Evolutionary conservation across 2,329 filamentous ascomycete species (phyloP).

Genomic region (Bipolaris oryzae): DNA sequence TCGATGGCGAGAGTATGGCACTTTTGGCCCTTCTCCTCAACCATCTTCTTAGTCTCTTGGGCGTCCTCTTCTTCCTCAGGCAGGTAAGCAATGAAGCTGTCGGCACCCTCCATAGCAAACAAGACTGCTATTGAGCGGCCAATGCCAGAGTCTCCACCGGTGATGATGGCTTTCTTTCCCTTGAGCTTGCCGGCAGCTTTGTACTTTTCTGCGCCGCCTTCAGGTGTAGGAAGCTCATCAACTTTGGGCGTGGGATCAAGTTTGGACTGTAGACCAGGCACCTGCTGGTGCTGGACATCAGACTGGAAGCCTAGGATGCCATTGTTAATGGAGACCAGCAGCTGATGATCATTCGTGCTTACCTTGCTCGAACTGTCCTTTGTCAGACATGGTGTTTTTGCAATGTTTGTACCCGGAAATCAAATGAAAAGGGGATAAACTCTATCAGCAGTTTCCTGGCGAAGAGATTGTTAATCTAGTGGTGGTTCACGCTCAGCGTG

Average conservation of each 20-base stretch:
- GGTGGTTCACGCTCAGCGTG: slow-evolving; percentile 1
- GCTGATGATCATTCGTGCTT: neutral
- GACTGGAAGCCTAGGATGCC: slow-evolving; percentile 54
- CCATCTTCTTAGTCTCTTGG: slow-evolving; percentile 71
- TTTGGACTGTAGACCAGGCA: slow-evolving; percentile 60
- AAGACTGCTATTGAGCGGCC: slow-evolving; percentile 76
- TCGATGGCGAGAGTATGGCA: slow-evolving; percentile 70
- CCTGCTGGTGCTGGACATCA: slow-evolving; percentile 56
- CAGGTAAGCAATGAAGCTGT: slow-evolving; percentile 74
- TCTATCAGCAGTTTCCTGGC: neutral
- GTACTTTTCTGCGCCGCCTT: slow-evolving; percentile 73
- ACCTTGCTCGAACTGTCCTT: slow-evolving; percentile 48
- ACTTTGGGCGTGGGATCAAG: slow-evolving; percentile 66
- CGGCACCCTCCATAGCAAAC: slow-evolving; percentile 81
- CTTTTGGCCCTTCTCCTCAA: slow-evolving; percentile 70
- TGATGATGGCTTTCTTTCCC: slow-evolving; percentile 78
- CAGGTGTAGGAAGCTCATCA: slow-evolving; percentile 69
- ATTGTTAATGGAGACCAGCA: slow-evolving; percentile 3
- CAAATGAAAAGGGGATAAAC: neutral
- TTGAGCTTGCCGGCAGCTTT: slow-evolving; percentile 76
- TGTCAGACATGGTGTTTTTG: slow-evolving; percentile 59
- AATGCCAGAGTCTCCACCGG: slow-evolving; percentile 80
- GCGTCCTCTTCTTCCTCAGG: slow-evolving; percentile 79
- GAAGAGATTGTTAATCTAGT: neutral
- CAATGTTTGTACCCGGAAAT: neutral